Percentiles rank a stretch among this genome's conserved stretches.
phyloP scores from a whole-genome alignment of 202 grass and related monocot species.

The Schoenoplectus triqueter region DNA sequence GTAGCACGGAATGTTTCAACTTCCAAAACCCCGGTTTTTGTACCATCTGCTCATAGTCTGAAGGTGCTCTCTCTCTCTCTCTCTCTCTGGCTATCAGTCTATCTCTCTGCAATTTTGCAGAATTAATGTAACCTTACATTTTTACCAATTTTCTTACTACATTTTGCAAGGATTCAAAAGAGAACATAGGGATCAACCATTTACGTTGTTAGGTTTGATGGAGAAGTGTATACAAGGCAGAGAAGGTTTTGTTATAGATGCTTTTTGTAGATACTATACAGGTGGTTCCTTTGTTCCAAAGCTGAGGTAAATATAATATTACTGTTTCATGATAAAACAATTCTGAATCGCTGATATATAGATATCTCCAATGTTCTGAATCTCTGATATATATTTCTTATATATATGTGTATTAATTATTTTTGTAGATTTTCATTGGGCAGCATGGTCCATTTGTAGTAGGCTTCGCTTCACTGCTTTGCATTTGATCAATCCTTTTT shows the following conservation, averaged over 20 bases:
- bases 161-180: slow-evolving; percentile 91
- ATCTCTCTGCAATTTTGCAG: slow-evolving; percentile 18
- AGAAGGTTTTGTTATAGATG: slow-evolving; percentile 21
- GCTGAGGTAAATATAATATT: slow-evolving; percentile 28
- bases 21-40: slow-evolving; percentile 34
- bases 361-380: neutral
- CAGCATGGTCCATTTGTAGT: neutral
- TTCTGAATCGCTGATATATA: neutral
- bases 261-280: slow-evolving; percentile 34
- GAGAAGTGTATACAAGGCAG: neutral
- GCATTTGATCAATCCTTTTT: neutral
- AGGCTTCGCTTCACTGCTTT: neutral
- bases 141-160: slow-evolving; percentile 40
- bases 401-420: neutral
- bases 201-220: slow-evolving; percentile 35
- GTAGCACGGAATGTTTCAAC: slow-evolving; percentile 35
- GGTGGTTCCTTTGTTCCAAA: neutral
- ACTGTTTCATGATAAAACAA: neutral
- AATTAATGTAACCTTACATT: slow-evolving; percentile 39
- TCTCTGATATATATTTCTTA: too few species aligned
- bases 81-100: neutral
- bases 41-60: slow-evolving; percentile 46
- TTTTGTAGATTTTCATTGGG: neutral
- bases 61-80: slow-evolving; percentile 55
- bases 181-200: slow-evolving; percentile 61